Percentiles rank a stretch among this genome's conserved stretches.
Evolutionary conservation across 805 yeast genomes (phyloP).

Genomic region (Candida methanosorbosa): DNA sequence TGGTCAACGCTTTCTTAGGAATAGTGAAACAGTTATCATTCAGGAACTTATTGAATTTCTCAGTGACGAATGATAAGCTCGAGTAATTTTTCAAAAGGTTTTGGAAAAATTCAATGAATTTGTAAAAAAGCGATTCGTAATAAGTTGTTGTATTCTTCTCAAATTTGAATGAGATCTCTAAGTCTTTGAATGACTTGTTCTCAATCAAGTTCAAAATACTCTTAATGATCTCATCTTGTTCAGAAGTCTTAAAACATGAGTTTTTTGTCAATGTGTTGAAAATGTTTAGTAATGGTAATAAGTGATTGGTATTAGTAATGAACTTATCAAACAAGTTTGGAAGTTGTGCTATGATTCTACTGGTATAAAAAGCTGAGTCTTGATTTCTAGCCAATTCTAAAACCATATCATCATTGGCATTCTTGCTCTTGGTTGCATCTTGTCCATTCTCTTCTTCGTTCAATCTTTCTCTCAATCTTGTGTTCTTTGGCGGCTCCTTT

Average conservation of each 20-base stretch:
- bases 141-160: slow-evolving; percentile 4
- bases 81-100: no score
- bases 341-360: slow-evolving; percentile 8
- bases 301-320: slow-evolving; percentile 4
- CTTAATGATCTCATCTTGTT: no score
- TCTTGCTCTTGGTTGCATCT: neutral
- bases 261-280: slow-evolving; percentile 7
- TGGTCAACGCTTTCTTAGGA: no score
- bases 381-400: slow-evolving; percentile 3
- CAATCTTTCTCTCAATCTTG: slow-evolving; percentile 4
- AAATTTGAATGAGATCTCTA: no score
- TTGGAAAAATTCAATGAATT: slow-evolving; percentile 9
- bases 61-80: slow-evolving; percentile 8
- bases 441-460: neutral
- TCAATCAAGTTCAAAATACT: no score
- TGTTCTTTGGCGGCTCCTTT: neutral
- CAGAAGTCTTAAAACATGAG: slow-evolving; percentile 10
- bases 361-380: slow-evolving; percentile 9
- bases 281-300: slow-evolving; percentile 5
- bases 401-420: slow-evolving; percentile 4
- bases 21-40: no score
- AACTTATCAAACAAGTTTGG: slow-evolving; percentile 12
- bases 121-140: slow-evolving; percentile 14
- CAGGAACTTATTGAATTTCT: no score
- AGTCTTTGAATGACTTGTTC: no score